A percentile compares a stretch with the other conserved stretches of the same genome.
These are phyloP conservation scores for Puccinia coronata DNA, from an alignment of 1,284 basidiomycete species.

Conservation along the genomic window DNA sequence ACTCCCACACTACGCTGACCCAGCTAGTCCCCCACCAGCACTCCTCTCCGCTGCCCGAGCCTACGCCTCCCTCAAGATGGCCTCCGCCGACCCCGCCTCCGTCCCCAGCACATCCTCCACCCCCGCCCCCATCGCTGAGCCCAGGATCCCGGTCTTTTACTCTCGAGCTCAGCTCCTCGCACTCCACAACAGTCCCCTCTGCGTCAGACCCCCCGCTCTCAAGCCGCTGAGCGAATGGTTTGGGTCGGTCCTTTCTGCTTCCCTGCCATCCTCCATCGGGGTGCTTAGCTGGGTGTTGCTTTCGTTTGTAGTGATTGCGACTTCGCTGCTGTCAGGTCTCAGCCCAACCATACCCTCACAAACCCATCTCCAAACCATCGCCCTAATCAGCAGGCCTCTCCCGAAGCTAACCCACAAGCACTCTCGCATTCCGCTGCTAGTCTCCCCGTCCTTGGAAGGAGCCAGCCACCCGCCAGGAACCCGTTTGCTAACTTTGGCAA, in stretches of 20 bases:
- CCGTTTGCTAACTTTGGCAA: constrained; percentile 50
- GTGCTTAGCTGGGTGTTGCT: constrained; percentile 2
- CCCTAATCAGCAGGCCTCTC: constrained; percentile 7
- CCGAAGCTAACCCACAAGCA: constrained; percentile 11
- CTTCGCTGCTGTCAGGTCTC: background rate
- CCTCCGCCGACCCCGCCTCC: constrained; percentile 7
- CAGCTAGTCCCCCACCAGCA: constrained; percentile 7
- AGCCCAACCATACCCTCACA: constrained; percentile 22
- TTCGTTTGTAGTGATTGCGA: constrained; percentile 40
- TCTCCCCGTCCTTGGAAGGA: constrained; percentile 34
- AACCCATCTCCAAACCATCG: constrained; percentile 17
- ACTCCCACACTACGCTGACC: too few relatives aligned
- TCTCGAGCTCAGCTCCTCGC: constrained; percentile 32
- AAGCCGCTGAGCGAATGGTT: constrained; percentile 49
- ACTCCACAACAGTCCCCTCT: constrained; percentile 46
- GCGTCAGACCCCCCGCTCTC: constrained; percentile 35
- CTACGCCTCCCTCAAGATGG: constrained; percentile 48
- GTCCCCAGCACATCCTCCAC: constrained; percentile 22
- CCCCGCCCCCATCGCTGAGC: background rate
- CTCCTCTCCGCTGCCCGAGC: constrained; percentile 48
- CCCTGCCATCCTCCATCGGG: constrained; percentile 12
- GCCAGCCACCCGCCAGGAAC: constrained; percentile 48
- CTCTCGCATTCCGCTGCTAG: constrained; percentile 26
- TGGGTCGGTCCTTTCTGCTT: constrained; percentile 24
- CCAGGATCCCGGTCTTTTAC: constrained; percentile 21